Conservation (phyloP, 2,329 filamentous ascomycete genomes). For the Fusarium papillatum region DNA sequence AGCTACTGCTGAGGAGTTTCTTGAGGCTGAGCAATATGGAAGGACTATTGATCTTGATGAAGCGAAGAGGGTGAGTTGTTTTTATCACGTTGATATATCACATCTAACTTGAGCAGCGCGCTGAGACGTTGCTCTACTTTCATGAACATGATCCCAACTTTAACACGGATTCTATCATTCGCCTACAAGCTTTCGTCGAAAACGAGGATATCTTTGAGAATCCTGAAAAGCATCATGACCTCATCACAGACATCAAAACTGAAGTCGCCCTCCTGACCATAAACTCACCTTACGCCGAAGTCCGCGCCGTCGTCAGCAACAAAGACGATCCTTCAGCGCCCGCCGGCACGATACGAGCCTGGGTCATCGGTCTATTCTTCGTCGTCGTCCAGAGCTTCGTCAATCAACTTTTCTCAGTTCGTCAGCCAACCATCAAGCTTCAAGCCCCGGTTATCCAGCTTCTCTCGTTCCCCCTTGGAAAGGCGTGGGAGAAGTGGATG, state of each 20-base stretch:
- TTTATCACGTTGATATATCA: not conserved
- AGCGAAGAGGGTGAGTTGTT: slow-evolving; percentile 15
- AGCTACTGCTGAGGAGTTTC: slow-evolving; percentile 24
- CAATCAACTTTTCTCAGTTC: slow-evolving; percentile 69
- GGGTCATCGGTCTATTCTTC: slow-evolving; percentile 64
- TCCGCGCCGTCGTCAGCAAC: slow-evolving; percentile 67
- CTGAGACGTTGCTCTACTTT: slow-evolving; percentile 30
- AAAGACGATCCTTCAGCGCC: slow-evolving; percentile 63
- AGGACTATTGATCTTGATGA: slow-evolving; percentile 20
- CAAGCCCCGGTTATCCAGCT: slow-evolving; percentile 67
- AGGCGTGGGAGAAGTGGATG: slow-evolving; percentile 56
- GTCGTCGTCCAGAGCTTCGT: slow-evolving; percentile 59
- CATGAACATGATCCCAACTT: slow-evolving; percentile 41
- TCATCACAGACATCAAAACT: slow-evolving; percentile 66
- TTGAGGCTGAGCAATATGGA: slow-evolving; percentile 33
- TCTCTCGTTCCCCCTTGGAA: slow-evolving; percentile 61
- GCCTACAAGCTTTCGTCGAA: slow-evolving; percentile 22
- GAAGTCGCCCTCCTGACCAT: slow-evolving; percentile 65
- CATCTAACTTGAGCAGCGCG: slow-evolving; percentile 18
- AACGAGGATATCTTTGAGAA: slow-evolving; percentile 48
- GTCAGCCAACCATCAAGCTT: slow-evolving; percentile 64
- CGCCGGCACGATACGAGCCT: slow-evolving; percentile 66
- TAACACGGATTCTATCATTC: slow-evolving; percentile 29
- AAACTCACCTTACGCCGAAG: slow-evolving; percentile 69
- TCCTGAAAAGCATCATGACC: slow-evolving; percentile 52